These are phyloP conservation scores for Neophaeococcomyces mojaviensis DNA, from an alignment of 2,329 filamentous ascomycete genomes.

Conservation along the genomic window DNA sequence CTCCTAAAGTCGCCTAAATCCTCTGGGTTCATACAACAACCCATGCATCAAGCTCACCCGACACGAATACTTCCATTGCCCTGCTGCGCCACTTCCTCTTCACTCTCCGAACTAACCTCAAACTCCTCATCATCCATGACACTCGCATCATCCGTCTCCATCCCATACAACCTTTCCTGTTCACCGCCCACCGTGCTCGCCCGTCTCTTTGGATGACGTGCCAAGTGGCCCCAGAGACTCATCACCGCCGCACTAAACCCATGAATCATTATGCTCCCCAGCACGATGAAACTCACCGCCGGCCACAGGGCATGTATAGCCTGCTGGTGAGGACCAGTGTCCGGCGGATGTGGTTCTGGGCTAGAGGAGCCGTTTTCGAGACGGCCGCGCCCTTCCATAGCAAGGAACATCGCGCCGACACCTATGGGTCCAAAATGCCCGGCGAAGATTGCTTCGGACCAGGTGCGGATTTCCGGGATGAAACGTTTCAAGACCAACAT, in stretches of 20 bases:
- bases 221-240: slow-evolving; percentile 43
- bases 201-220: slow-evolving; percentile 38
- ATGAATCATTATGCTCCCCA: slow-evolving; percentile 49
- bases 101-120: neutral
- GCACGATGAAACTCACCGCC: slow-evolving; percentile 47
- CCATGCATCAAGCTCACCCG: no score
- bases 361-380: slow-evolving; percentile 43
- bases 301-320: slow-evolving; percentile 46
- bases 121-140: slow-evolving; percentile 26
- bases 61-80: no score
- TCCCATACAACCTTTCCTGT: slow-evolving; percentile 43
- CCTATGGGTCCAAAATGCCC: slow-evolving; percentile 54
- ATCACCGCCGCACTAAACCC: slow-evolving; percentile 46
- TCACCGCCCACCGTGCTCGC: slow-evolving; percentile 45
- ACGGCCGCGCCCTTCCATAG: slow-evolving; percentile 47
- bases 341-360: slow-evolving; percentile 39
- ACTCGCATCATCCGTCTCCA: slow-evolving; percentile 39
- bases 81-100: neutral
- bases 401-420: slow-evolving; percentile 49
- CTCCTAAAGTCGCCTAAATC: no score
- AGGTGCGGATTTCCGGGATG: slow-evolving; percentile 43
- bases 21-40: no score
- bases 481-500: slow-evolving; percentile 42
- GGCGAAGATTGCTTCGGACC: slow-evolving; percentile 47
- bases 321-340: slow-evolving; percentile 27